Evolutionary conservation across 106 monocot species (phyloP).

Genomic region (Dendrobium chrysotoxum): DNA sequence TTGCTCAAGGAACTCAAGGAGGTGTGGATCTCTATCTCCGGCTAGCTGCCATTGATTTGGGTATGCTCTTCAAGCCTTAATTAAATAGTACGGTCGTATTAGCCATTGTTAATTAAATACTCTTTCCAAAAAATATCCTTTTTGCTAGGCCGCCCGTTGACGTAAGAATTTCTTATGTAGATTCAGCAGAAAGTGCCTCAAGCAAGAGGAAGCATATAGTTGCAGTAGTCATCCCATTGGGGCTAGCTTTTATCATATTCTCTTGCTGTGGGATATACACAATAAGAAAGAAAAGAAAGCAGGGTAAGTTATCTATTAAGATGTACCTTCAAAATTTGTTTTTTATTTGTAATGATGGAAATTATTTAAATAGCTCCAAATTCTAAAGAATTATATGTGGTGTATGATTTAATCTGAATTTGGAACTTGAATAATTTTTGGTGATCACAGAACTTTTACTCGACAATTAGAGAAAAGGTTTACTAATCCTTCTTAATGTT

Average conservation of each 20-base stretch:
- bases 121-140: no score
- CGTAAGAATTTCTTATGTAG: background rate
- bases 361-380: slow-evolving; percentile 12
- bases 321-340: background rate
- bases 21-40: slow-evolving; percentile 8
- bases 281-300: background rate
- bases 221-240: slow-evolving; percentile 5
- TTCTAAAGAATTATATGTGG: no score
- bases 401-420: no score
- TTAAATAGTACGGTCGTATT: no score
- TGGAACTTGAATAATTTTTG: no score
- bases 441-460: no score
- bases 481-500: no score
- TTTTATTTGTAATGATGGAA: background rate
- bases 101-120: no score
- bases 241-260: background rate
- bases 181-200: background rate
- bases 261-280: background rate
- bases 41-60: slow-evolving; percentile 5
- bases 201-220: background rate
- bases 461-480: no score
- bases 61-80: background rate
- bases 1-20: background rate
- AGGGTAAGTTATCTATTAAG: background rate
- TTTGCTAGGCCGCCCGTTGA: no score